Evolutionary conservation across 495 filamentous ascomycete species (phyloP), one percentile per base, ranked within the genome.

Genomic region (Lophiotrema nucula): DNA sequence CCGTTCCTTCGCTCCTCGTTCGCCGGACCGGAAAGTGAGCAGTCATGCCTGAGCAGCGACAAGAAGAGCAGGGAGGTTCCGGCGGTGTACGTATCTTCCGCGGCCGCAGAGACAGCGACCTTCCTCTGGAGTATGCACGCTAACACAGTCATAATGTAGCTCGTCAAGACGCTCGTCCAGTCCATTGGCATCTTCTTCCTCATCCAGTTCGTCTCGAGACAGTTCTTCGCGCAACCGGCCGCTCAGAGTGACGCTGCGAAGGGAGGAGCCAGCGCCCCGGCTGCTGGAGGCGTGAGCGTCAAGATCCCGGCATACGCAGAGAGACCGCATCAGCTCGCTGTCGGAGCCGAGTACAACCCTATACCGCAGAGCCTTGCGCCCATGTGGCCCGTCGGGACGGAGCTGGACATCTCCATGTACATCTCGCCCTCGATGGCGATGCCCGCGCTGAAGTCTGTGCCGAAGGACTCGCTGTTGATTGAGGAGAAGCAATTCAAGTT

Each of bases 371-470:
- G 77, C 24, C 79, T 96, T 55, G 85, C 87, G 11, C 90, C 95
- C 4, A 92, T 97, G 67, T 98, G 93, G 93, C 83, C 88, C 0
- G 62, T 77, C 18, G 82, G 92, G 69, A 88, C 82, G 64, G 72
- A 81, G 37, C 65, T 98, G 58, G 93, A 98, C 74, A 83, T 98
- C 62, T 80, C 81, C 52, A 80, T 98, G 63, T 93, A 92, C 67
- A 81, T 97, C 42, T 88, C 88, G 4, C 80, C 88, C 2, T 88
- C 87, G 0, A 76, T 91, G 22, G 76, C 81, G 2, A 78, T 89
- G 37, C 85, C 84, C 24, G 78, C 86, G 13, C 77, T 95, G 55
- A 80, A 80, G 44, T 73, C 78, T 6, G 70, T 81, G 16, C 70
- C 84, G 2, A 70, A 78, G 35, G 77, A 76, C 38, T 68, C 70